Evolutionary conservation across 1,284 basidiomycete genomes (phyloP).

Genomic region (Cerrena zonata): DNA sequence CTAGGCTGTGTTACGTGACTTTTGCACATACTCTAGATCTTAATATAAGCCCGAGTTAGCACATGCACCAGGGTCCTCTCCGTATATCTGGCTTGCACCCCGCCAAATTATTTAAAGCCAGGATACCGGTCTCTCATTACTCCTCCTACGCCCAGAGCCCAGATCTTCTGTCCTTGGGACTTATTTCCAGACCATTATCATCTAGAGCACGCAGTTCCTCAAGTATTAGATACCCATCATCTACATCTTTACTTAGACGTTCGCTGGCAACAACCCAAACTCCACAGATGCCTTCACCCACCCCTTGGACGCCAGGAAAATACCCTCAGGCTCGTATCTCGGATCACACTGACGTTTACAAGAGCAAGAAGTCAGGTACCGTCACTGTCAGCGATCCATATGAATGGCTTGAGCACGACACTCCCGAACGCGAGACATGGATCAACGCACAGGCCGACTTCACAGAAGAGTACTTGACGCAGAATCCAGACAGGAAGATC

Average conservation of each 20-base stretch:
- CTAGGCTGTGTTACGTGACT: too few species aligned
- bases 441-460: conserved; percentile 57
- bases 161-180: too few species aligned
- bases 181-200: too few species aligned
- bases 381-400: conserved; percentile 70
- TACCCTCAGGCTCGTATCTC: conserved; percentile 64
- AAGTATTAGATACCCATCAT: too few species aligned
- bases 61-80: neutral
- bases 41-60: too few species aligned
- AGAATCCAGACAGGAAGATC: conserved; percentile 50
- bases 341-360: conserved; percentile 63
- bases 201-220: neutral
- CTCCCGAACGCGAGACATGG: conserved; percentile 61
- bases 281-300: conserved; percentile 27
- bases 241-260: too few species aligned
- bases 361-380: conserved; percentile 53
- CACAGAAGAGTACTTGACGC: conserved; percentile 55
- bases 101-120: neutral
- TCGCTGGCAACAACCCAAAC: too few species aligned
- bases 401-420: conserved; percentile 62
- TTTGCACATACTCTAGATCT: too few species aligned
- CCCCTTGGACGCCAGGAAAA: conserved; percentile 36
- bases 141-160: neutral
- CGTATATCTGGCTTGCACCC: neutral
- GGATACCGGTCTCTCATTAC: neutral